Evolutionary conservation across 1,284 basidiomycete genomes (phyloP).

Genomic region (Hymenochaete sp.): DNA sequence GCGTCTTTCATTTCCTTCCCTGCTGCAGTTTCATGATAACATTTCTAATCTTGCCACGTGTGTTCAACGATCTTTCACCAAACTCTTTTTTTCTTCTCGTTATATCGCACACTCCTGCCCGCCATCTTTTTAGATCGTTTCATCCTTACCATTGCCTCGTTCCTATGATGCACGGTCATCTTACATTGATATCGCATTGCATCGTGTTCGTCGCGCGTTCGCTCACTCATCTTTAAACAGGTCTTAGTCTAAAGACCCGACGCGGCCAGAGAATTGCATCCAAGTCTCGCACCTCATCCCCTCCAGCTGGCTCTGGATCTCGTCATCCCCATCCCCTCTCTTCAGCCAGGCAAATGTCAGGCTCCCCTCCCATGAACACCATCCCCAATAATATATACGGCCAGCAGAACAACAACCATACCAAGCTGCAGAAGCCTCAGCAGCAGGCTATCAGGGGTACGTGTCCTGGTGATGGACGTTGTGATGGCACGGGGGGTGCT

Average conservation of each 20-base stretch:
- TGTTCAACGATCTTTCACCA: conserved; percentile 9
- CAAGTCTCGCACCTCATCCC: conserved; percentile 33
- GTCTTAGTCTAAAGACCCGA: conserved; percentile 62
- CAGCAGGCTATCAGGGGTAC: conserved; percentile 49
- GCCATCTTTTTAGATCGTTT: conserved; percentile 19
- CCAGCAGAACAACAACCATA: conserved; percentile 21
- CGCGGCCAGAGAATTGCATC: conserved; percentile 47
- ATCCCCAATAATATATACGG: conserved; percentile 20
- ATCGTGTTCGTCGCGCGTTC: conserved; percentile 22
- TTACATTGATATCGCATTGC: conserved; percentile 16
- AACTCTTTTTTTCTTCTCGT: conserved; percentile 5
- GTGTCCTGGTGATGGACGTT: conserved; percentile 91
- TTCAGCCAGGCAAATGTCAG: conserved; percentile 15
- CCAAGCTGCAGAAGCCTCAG: conserved; percentile 26
- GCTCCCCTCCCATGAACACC: conserved; percentile 15
- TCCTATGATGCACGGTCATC: conserved; percentile 15
- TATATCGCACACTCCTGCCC: conserved; percentile 10
- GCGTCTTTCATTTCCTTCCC: conserved; percentile 25
- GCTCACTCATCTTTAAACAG: too few relatives aligned
- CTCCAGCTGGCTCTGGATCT: conserved; percentile 30
- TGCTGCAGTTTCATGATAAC: conserved; percentile 22
- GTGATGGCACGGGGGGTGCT: conserved; percentile 90
- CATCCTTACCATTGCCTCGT: conserved; percentile 6
- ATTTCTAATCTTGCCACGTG: conserved; percentile 10
- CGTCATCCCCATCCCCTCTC: conserved; percentile 19